Conservation (phyloP, 1,284 basidiomycete species). For the Fistulinella staudtii region DNA sequence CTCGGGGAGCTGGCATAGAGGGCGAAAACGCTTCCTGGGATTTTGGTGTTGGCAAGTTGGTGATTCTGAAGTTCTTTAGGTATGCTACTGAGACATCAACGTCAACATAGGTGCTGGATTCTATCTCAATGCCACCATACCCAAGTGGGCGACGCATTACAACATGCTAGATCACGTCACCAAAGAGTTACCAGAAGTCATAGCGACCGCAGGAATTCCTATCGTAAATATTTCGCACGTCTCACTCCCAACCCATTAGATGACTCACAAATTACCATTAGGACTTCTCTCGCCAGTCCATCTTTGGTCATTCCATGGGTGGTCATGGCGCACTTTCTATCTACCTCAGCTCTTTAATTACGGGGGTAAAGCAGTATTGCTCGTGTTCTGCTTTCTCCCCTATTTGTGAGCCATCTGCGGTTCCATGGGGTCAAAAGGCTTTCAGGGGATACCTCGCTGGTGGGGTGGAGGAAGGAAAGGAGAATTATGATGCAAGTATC, state of each 20-base stretch:
- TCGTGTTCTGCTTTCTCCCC: conserved; percentile 95
- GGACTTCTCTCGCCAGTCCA: conserved; percentile 71
- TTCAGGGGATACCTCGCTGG: conserved; percentile 86
- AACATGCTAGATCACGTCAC: conserved; percentile 88
- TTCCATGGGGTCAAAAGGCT: conserved; percentile 92
- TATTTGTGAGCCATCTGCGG: conserved; percentile 84
- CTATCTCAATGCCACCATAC: conserved; percentile 85
- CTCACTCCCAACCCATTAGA: too few relatives aligned
- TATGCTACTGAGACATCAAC: conserved; percentile 2
- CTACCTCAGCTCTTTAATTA: conserved; percentile 67
- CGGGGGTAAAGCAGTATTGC: conserved; percentile 64
- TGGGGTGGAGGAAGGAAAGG: conserved; percentile 73
- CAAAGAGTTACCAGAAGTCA: conserved; percentile 75
- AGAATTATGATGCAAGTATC: conserved; percentile 80
- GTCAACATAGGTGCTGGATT: conserved; percentile 74
- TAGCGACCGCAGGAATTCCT: conserved; percentile 65
- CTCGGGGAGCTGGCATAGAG: conserved; percentile 85
- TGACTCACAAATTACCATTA: conserved; percentile 24
- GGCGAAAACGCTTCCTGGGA: conserved; percentile 91
- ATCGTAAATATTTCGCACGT: too few relatives aligned
- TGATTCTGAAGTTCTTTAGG: neutral
- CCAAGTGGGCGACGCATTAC: conserved; percentile 80
- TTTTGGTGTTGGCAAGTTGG: conserved; percentile 68
- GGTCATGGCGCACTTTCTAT: conserved; percentile 93
- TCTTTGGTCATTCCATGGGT: conserved; percentile 87